These are phyloP conservation scores for Solanum acaule DNA, from an alignment of 257 asterid species.

Conservation along the genomic window DNA sequence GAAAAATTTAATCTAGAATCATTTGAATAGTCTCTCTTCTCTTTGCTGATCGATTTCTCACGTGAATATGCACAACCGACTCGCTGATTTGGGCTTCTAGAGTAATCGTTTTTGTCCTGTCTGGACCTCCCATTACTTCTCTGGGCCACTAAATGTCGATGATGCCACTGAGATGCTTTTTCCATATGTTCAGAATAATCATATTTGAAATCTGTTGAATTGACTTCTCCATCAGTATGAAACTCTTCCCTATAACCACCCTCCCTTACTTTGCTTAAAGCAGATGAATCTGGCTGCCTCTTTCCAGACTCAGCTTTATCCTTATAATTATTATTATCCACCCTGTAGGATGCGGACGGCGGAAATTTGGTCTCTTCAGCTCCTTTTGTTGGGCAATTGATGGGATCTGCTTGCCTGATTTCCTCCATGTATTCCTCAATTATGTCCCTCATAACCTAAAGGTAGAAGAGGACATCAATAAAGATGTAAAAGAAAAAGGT, in stretches of 20 bases:
- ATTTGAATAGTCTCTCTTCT: slow-evolving; percentile 17
- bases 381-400: slow-evolving; percentile 25
- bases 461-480: neutral
- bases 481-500: slow-evolving; percentile 2
- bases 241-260: slow-evolving; percentile 23
- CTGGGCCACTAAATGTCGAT: slow-evolving; percentile 13
- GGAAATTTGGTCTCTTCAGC: slow-evolving; percentile 20
- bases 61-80: slow-evolving; percentile 12
- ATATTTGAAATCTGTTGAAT: slow-evolving; percentile 12
- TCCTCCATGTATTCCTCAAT: slow-evolving; percentile 86
- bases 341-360: slow-evolving; percentile 20
- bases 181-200: slow-evolving; percentile 9
- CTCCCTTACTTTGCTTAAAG: slow-evolving; percentile 11
- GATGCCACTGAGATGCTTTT: slow-evolving; percentile 20
- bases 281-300: slow-evolving; percentile 13
- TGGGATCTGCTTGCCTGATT: slow-evolving; percentile 41
- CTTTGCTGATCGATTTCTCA: slow-evolving; percentile 15
- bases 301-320: slow-evolving; percentile 17
- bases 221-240: slow-evolving; percentile 8
- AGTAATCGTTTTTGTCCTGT: slow-evolving; percentile 10
- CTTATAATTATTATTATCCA: slow-evolving; percentile 15
- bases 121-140: slow-evolving; percentile 20
- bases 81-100: slow-evolving; percentile 19
- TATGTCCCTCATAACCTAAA: slow-evolving; percentile 68
- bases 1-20: slow-evolving; percentile 16